These are phyloP conservation scores for Daldinia decipiens DNA, from an alignment of 495 filamentous ascomycete species.

Conservation along the genomic window DNA sequence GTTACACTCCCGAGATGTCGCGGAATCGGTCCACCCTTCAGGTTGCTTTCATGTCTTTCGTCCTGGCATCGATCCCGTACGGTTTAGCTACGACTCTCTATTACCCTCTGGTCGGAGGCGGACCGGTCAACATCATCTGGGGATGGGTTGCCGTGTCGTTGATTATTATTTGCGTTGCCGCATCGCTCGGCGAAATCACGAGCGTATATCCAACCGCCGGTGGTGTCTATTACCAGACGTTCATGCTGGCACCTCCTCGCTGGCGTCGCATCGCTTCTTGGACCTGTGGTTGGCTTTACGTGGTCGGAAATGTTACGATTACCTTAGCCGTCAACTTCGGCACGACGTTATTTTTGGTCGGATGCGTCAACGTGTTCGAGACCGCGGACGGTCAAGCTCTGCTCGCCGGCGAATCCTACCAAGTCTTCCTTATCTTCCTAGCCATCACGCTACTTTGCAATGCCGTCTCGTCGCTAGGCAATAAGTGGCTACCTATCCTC, in stretches of 20 bases:
- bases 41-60: conserved; percentile 68
- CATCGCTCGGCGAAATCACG: conserved; percentile 65
- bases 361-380: conserved; percentile 65
- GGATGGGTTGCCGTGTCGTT: conserved; percentile 63
- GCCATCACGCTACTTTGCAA: conserved; percentile 65
- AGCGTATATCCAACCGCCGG: conserved; percentile 66
- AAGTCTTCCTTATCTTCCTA: conserved; percentile 69
- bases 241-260: conserved; percentile 59
- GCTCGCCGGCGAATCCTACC: conserved; percentile 61
- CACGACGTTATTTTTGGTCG: conserved; percentile 64
- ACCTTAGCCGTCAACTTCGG: conserved; percentile 76
- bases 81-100: conserved; percentile 76
- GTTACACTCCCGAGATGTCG: conserved; percentile 62
- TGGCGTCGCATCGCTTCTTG: conserved; percentile 64
- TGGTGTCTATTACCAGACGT: conserved; percentile 67
- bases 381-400: conserved; percentile 49
- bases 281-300: conserved; percentile 73
- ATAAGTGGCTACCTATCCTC: conserved; percentile 65
- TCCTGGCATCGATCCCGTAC: conserved; percentile 67
- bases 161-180: conserved; percentile 63
- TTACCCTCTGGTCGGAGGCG: conserved; percentile 72
- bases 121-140: conserved; percentile 74
- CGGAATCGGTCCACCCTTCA: conserved; percentile 65
- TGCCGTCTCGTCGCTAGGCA: conserved; percentile 65
- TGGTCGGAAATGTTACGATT: conserved; percentile 76